A percentile compares a stretch with the other conserved stretches of the same genome.
Conservation (phyloP, 2,329 filamentous ascomycete genomes). For the Alternaria sp. region DNA sequence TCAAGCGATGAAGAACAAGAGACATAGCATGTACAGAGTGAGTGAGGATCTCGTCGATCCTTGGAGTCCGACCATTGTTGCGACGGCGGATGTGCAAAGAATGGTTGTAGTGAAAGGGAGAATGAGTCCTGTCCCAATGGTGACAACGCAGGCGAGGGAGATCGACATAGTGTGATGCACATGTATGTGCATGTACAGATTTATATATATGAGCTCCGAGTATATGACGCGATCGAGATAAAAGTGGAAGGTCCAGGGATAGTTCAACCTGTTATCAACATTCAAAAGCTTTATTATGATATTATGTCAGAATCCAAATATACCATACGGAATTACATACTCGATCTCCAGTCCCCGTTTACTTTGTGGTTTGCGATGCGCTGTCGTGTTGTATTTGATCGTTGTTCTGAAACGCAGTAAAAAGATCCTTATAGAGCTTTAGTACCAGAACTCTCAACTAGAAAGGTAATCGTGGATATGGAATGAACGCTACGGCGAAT, state of each 20-base stretch:
- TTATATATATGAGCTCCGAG: neutral
- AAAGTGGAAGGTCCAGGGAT: neutral
- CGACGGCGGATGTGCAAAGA: conserved; percentile 26
- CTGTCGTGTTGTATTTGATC: neutral
- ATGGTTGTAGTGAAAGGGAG: conserved; percentile 25
- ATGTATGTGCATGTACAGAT: neutral
- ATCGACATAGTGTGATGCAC: conserved; percentile 3
- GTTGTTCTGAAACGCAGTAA: neutral
- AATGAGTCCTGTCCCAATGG: neutral
- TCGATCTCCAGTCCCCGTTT: neutral
- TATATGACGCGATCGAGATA: neutral
- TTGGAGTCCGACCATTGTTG: conserved; percentile 31
- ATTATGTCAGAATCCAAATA: neutral
- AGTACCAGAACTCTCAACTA: too few relatives aligned
- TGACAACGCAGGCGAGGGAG: neutral
- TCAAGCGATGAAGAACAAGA: conserved; percentile 16
- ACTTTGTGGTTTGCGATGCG: neutral
- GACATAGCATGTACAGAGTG: conserved; percentile 16
- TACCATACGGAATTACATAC: neutral
- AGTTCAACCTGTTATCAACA: neutral
- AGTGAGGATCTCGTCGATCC: conserved; percentile 19
- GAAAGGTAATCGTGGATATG: neutral
- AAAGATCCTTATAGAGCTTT: neutral
- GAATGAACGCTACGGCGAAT: neutral
- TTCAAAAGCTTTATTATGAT: neutral